Evolutionary conservation across 2,329 filamentous ascomycete species (phyloP).

Genomic region (Penicillium digitatum): DNA sequence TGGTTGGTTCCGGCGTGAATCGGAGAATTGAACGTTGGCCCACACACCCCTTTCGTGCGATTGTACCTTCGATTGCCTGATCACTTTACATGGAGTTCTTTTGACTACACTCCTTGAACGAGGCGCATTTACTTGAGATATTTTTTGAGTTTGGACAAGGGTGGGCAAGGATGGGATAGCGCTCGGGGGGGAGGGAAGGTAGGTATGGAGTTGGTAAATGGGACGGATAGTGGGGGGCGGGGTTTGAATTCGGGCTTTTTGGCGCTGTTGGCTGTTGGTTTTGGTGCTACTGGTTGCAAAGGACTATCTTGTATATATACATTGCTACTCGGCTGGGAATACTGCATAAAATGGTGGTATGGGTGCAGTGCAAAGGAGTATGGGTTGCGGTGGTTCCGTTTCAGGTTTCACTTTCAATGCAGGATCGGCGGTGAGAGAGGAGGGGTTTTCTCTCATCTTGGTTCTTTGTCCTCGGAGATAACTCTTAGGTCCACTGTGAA

Average conservation of each 20-base stretch:
- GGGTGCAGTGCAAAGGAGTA: background rate
- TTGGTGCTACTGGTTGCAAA: background rate
- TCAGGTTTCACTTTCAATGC: background rate
- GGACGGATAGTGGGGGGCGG: background rate
- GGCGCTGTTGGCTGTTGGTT: background rate
- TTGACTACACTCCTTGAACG: background rate
- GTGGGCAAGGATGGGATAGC: background rate
- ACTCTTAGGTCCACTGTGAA: background rate
- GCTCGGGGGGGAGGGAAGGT: background rate
- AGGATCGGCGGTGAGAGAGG: background rate
- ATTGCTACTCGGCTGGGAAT: background rate
- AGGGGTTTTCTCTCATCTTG: background rate
- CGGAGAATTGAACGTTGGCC: constrained; percentile 1
- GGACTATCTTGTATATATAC: background rate
- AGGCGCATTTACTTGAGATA: too few species aligned
- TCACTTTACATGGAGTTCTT: background rate
- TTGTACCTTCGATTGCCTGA: background rate
- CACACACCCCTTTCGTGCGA: background rate
- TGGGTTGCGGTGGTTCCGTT: background rate
- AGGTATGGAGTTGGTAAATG: background rate
- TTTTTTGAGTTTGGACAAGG: background rate
- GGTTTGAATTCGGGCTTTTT: background rate
- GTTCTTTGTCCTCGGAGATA: background rate
- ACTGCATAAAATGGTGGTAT: background rate
- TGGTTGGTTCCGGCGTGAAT: background rate